A percentile compares a stretch with the other conserved stretches of the same genome.
phyloP scores from a whole-genome alignment of 768 basidiomycete species.

The Tephrocybe sp. region DNA sequence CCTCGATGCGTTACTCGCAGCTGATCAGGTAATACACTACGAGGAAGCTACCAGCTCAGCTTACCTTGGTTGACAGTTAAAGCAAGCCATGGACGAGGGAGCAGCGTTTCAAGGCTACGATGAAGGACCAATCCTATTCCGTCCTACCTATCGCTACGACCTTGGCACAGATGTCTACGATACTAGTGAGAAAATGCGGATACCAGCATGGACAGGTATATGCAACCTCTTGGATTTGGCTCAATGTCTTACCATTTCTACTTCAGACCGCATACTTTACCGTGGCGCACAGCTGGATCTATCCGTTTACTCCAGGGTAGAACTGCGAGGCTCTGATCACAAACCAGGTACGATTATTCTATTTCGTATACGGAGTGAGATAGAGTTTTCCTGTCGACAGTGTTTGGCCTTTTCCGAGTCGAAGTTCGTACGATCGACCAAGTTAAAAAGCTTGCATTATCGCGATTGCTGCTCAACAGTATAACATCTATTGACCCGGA shows the following conservation, averaged over 20 bases:
- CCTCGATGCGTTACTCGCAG: conserved; percentile 69
- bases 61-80: conserved; percentile 48
- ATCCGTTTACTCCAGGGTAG: conserved; percentile 77
- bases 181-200: conserved; percentile 92
- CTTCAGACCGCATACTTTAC: conserved; percentile 86
- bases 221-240: too few species aligned
- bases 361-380: too few species aligned
- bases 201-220: conserved; percentile 95
- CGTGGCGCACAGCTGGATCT: conserved; percentile 72
- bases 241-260: conserved; percentile 3
- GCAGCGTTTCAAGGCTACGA: conserved; percentile 79
- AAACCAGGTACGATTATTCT: conserved; percentile 67
- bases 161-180: conserved; percentile 84
- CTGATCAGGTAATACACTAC: conserved; percentile 69
- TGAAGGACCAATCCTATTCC: conserved; percentile 89
- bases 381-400: too few species aligned
- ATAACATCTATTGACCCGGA: conserved; percentile 61
- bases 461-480: conserved; percentile 63
- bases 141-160: conserved; percentile 93
- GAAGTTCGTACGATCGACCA: conserved; percentile 78
- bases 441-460: conserved; percentile 67
- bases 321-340: conserved; percentile 91
- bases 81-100: conserved; percentile 65
- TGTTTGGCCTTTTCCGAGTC: conserved; percentile 80
- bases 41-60: neutral